phyloP scores from a whole-genome alignment of 2,329 filamentous ascomycete genomes.

The Decorospora gaudefroyi region DNA sequence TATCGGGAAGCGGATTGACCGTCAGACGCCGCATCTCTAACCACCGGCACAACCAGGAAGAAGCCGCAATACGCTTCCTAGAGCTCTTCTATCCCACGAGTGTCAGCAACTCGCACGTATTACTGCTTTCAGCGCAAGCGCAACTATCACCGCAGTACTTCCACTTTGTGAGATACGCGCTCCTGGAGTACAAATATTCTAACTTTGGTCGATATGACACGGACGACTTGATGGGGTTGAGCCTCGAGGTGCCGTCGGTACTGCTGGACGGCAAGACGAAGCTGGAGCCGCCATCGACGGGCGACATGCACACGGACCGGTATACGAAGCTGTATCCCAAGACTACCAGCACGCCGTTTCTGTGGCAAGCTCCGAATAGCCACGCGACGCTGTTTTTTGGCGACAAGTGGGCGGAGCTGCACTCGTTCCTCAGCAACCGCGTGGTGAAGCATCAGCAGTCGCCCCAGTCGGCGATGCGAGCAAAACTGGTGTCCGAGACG shows the following conservation, averaged over 20 bases:
- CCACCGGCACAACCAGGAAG: slow-evolving; percentile 64
- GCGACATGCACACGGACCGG: slow-evolving; percentile 46
- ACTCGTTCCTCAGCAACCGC: slow-evolving; percentile 73
- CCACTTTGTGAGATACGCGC: slow-evolving; percentile 79
- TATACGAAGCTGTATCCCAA: slow-evolving; percentile 34
- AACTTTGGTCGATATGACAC: slow-evolving; percentile 52
- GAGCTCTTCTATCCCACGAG: slow-evolving; percentile 85
- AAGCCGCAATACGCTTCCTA: slow-evolving; percentile 74
- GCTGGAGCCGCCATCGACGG: slow-evolving; percentile 56
- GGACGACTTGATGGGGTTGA: slow-evolving; percentile 72
- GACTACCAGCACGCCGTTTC: slow-evolving; percentile 61
- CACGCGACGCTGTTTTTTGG: slow-evolving; percentile 83
- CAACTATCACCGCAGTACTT: slow-evolving; percentile 82
- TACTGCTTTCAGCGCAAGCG: slow-evolving; percentile 80
- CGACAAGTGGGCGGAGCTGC: slow-evolving; percentile 83
- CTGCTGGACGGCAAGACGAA: slow-evolving; percentile 64
- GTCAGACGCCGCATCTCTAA: slow-evolving; percentile 74
- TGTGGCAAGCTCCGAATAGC: slow-evolving; percentile 84
- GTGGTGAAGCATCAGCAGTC: slow-evolving; percentile 49
- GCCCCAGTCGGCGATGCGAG: slow-evolving; percentile 28
- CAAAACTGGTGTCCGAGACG: slow-evolving; percentile 62
- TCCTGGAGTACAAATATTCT: slow-evolving; percentile 80
- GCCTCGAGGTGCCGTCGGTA: slow-evolving; percentile 71
- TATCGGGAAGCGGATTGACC: slow-evolving; percentile 56
- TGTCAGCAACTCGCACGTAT: slow-evolving; percentile 68